Conservation (phyloP, 129 eudicot species). For the Pittosporum tobira region DNA sequence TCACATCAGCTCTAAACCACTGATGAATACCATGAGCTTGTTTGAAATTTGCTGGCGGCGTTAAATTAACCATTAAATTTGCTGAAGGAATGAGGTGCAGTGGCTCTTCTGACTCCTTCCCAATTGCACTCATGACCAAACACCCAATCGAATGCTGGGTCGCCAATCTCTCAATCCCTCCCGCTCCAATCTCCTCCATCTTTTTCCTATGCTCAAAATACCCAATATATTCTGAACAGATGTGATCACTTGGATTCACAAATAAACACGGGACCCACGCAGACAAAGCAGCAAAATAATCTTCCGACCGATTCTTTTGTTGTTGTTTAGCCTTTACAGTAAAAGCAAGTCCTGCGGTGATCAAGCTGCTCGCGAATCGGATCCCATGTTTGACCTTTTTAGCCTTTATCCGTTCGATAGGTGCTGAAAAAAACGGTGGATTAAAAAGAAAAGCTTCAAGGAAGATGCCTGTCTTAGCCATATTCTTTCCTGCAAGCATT, state of each 20-base stretch:
- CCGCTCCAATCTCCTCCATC: slow-evolving; percentile 18
- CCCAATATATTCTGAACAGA: slow-evolving; percentile 23
- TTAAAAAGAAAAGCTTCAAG: slow-evolving; percentile 22
- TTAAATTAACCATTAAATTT: background rate
- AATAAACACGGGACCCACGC: slow-evolving; percentile 19
- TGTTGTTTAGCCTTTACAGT: background rate
- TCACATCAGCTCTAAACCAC: slow-evolving; percentile 17
- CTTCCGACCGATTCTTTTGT: background rate
- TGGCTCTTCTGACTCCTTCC: slow-evolving; percentile 16
- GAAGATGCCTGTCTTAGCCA: slow-evolving; percentile 8
- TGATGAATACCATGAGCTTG: slow-evolving; percentile 21
- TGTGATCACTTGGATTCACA: slow-evolving; percentile 20
- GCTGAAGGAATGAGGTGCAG: slow-evolving; percentile 24
- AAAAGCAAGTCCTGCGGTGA: slow-evolving; percentile 16
- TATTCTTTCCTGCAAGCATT: slow-evolving; percentile 15
- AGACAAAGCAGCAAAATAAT: slow-evolving; percentile 11
- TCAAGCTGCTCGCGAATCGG: slow-evolving; percentile 12
- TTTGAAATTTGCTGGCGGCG: background rate
- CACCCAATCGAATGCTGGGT: slow-evolving; percentile 11
- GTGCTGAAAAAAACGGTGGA: slow-evolving; percentile 20
- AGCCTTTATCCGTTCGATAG: slow-evolving; percentile 11
- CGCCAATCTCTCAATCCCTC: slow-evolving; percentile 14
- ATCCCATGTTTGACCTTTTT: slow-evolving; percentile 10
- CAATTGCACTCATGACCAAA: slow-evolving; percentile 16
- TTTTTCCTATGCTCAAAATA: slow-evolving; percentile 24